A percentile compares a stretch with the other conserved stretches of the same genome.
Conservation (phyloP, 768 basidiomycete genomes). For the Mycena venus region DNA sequence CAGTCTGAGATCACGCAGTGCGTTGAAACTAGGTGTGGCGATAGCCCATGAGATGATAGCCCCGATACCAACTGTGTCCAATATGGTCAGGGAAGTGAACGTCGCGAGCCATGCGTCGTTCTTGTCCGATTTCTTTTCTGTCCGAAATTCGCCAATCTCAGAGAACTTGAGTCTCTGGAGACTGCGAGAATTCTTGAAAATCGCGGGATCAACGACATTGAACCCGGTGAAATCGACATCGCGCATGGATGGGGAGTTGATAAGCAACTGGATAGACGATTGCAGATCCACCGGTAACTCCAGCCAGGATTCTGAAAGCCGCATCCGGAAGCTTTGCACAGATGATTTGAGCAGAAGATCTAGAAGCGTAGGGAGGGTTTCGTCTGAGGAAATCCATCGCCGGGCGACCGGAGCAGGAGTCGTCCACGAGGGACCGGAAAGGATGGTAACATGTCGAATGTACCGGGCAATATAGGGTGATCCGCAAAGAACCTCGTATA, state of each 20-base stretch:
- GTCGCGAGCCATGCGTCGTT: background rate
- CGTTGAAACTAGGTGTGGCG: background rate
- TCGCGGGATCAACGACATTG: background rate
- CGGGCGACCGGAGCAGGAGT: background rate
- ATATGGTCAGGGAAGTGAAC: slow-evolving; percentile 7
- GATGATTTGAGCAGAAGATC: background rate
- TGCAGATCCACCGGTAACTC: background rate
- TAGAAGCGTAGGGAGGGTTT: background rate
- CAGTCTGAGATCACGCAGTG: slow-evolving; percentile 13
- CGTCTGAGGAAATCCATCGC: slow-evolving; percentile 9
- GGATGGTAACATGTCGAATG: slow-evolving; percentile 17
- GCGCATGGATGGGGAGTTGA: slow-evolving; percentile 1
- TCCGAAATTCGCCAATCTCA: background rate
- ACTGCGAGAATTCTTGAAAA: background rate
- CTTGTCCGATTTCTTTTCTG: background rate
- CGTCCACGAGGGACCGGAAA: background rate
- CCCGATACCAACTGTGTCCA: slow-evolving; percentile 1
- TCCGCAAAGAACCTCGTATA: background rate
- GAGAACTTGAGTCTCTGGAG: slow-evolving; percentile 14
- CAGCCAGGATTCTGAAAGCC: slow-evolving; percentile 8
- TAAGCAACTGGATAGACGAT: slow-evolving; percentile 3
- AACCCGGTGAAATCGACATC: slow-evolving; percentile 23
- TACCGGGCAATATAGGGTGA: slow-evolving; percentile 7
- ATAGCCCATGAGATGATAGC: slow-evolving; percentile 6
- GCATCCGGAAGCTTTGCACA: slow-evolving; percentile 10